phyloP scores from a whole-genome alignment of 805 yeast genomes.

The Candida jianshihensis region DNA sequence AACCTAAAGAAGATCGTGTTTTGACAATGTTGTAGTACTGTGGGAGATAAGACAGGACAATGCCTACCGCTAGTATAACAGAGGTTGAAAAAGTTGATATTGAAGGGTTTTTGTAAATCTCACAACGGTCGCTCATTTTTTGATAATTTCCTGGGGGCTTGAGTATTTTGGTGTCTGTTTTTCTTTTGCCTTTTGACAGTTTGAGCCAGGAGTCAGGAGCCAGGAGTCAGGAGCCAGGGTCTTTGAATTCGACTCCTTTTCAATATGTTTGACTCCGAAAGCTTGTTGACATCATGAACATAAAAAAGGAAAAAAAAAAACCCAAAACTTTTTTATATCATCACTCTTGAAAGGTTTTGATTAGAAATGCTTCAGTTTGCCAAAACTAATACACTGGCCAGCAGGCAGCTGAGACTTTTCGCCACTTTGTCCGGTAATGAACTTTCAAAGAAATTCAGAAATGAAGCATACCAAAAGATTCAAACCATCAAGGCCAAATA shows the following conservation, averaged over 20 bases:
- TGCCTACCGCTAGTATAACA: slow-evolving; percentile 53
- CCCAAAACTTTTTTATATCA: slow-evolving; percentile 5
- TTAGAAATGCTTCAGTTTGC: slow-evolving; percentile 1
- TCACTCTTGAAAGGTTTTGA: too few species aligned
- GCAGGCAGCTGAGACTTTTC: slow-evolving; percentile 19
- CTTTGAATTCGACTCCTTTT: too few species aligned
- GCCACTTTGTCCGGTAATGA: slow-evolving; percentile 40
- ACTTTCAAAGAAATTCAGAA: slow-evolving; percentile 37
- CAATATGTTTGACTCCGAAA: too few species aligned
- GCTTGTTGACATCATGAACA: too few species aligned
- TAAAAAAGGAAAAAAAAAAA: neutral
- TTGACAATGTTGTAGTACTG: slow-evolving; percentile 57
- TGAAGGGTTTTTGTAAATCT: slow-evolving; percentile 36
- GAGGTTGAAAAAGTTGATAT: slow-evolving; percentile 42
- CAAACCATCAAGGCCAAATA: slow-evolving; percentile 27
- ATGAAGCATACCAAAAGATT: slow-evolving; percentile 34
- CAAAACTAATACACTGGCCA: slow-evolving; percentile 3
- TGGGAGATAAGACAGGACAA: slow-evolving; percentile 65
- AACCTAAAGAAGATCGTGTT: slow-evolving; percentile 66
- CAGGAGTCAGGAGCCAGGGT: too few species aligned
- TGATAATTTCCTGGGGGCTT: neutral
- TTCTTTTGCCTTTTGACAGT: too few species aligned
- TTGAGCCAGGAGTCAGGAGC: too few species aligned
- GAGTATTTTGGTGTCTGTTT: too few species aligned
- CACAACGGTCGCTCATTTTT: slow-evolving; percentile 6